Percentiles rank a stretch among this genome's conserved stretches.
These are phyloP conservation scores for Cornus florida DNA, from an alignment of 148 eudicot genomes.

Conservation along the genomic window DNA sequence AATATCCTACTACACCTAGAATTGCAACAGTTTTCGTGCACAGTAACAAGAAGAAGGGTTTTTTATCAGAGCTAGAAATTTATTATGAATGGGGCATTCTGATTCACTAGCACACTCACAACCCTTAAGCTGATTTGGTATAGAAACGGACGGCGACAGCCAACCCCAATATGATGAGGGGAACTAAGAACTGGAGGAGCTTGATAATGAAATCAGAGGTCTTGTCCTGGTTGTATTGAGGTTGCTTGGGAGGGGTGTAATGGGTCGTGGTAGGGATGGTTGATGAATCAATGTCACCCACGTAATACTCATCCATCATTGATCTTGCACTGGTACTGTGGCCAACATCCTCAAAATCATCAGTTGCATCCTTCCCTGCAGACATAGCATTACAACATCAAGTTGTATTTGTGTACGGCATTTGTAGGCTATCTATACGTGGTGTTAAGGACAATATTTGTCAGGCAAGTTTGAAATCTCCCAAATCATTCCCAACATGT, in stretches of 20 bases:
- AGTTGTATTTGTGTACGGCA: background rate
- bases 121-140: constrained; percentile 51
- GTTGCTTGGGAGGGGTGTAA: constrained; percentile 73
- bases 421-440: background rate
- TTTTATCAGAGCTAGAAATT: background rate
- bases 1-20: background rate
- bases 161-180: constrained; percentile 63
- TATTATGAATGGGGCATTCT: constrained; percentile 3
- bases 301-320: constrained; percentile 70
- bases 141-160: constrained; percentile 78
- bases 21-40: background rate
- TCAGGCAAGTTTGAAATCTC: background rate
- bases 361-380: constrained; percentile 93
- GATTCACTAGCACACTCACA: background rate
- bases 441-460: background rate
- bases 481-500: background rate
- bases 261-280: constrained; percentile 52
- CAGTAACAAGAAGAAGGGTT: background rate
- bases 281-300: constrained; percentile 68
- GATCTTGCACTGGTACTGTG: constrained; percentile 85
- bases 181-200: constrained; percentile 87
- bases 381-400: constrained; percentile 7
- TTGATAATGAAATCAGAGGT: constrained; percentile 67
- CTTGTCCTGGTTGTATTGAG: constrained; percentile 65
- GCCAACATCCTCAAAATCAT: constrained; percentile 91